Conservation (phyloP, 2,329 filamentous ascomycete species). For the Ceratocystis papillata region DNA sequence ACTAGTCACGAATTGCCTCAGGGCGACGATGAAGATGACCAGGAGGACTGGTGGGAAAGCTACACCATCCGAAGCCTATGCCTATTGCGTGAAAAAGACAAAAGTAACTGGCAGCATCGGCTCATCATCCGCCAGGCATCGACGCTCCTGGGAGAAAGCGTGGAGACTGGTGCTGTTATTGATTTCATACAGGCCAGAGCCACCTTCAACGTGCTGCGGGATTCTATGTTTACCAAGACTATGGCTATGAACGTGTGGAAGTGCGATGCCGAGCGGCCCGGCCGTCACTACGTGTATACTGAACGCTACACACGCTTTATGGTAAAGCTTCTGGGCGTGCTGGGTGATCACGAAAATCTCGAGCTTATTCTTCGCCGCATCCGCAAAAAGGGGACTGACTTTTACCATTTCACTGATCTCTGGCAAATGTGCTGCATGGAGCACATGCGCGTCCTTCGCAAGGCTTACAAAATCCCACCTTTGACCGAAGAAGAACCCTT, state of each 20-base stretch:
- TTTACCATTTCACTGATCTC: conserved; percentile 51
- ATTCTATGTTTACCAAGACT: conserved; percentile 76
- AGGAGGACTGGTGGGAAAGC: conserved; percentile 48
- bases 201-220: conserved; percentile 63
- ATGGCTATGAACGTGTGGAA: conserved; percentile 95
- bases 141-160: conserved; percentile 42
- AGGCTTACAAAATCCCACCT: conserved; percentile 37
- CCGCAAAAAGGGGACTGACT: conserved; percentile 69
- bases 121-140: conserved; percentile 65
- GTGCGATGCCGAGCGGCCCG: conserved; percentile 71
- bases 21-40: conserved; percentile 38
- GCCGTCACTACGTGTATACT: conserved; percentile 85
- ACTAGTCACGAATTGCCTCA: conserved; percentile 18
- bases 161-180: conserved; percentile 30
- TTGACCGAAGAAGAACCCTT: conserved; percentile 44
- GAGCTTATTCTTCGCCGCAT: conserved; percentile 70
- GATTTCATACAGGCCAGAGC: conserved; percentile 58
- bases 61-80: conserved; percentile 44
- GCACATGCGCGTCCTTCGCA: conserved; percentile 45
- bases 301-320: conserved; percentile 78
- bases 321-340: conserved; percentile 59
- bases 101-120: conserved; percentile 90
- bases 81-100: conserved; percentile 59
- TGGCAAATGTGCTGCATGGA: conserved; percentile 47
- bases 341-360: conserved; percentile 63